Evolutionary conservation across 768 basidiomycete species (phyloP), one percentile per base, ranked within the genome.

Genomic region (Plicaturopsis crispa): DNA sequence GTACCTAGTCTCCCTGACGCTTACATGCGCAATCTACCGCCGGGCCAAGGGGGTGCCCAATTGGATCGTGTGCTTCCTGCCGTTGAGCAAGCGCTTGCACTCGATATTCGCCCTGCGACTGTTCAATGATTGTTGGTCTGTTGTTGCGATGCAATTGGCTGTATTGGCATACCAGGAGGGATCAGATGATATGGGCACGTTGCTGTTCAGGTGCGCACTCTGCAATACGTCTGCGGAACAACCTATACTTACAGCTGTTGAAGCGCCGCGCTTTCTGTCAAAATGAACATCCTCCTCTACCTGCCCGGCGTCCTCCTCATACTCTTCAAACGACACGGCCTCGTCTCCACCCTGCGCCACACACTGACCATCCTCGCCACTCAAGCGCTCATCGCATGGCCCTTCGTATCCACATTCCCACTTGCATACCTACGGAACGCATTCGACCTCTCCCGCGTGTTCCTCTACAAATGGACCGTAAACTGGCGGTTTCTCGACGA

Each of bases 401-500:
- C 84, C 5, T 96, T 91, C 66, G 62, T 93, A 32, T 57, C 64
- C 28, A 63, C 71, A 39, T 66, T 83, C 44, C 62, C 72, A 3
- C 51, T 62, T 52, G 69, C 76, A 16, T 99, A 99, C 58, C 48
- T 89, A 28, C 65, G 61, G 17, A 71, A 72, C 14, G 84, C 96
- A 2, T 99, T 94, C 55, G 81, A 98, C 53, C 67, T 99, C 40
- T 78, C 79, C 3, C 81, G 96, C 11, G 71, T 80, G 6, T 99
- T 99, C 62, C 61, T 96, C 21, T 96, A 86, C 59, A 80, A 87
- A 55, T 99, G 94, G 94, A 97, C 94, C 0, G 92, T 97, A 40
- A 99, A 98, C 54, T 99, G 96, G 96, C 75, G 91, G 32, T 84
- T 94, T 52, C 45, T 99, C 2, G 65, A 71, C 19, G 86, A 92